Evolutionary conservation across 2,329 filamentous ascomycete genomes (phyloP).

Genomic region (Cordyceps javanica): DNA sequence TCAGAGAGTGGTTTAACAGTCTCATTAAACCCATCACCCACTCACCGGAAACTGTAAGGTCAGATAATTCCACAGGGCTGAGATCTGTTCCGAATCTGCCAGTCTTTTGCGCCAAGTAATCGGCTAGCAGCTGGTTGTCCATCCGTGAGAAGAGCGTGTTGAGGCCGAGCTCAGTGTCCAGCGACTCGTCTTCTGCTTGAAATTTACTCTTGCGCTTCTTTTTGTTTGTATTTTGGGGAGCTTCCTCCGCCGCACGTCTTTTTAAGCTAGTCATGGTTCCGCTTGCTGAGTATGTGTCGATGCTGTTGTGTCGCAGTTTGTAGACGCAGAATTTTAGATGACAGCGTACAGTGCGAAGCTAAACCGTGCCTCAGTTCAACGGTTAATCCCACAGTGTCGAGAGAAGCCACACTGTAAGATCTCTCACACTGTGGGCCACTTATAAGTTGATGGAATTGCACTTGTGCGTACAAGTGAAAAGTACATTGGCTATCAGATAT

Average conservation of each 20-base stretch:
- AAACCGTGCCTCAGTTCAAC: neutral
- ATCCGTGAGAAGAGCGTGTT: conserved; percentile 77
- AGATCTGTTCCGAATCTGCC: conserved; percentile 73
- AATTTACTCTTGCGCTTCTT: conserved; percentile 52
- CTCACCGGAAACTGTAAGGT: conserved; percentile 70
- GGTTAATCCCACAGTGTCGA: neutral
- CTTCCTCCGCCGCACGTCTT: conserved; percentile 51
- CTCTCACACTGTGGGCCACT: neutral
- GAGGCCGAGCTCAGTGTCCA: conserved; percentile 65
- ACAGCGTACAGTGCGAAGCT: conserved; percentile 5
- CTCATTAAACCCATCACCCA: neutral
- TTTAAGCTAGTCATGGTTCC: conserved; percentile 35
- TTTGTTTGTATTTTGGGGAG: conserved; percentile 39
- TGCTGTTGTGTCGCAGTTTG: neutral
- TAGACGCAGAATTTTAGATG: conserved; percentile 8
- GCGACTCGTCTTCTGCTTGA: conserved; percentile 46
- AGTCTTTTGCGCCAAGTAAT: conserved; percentile 76
- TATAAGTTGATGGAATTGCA: neutral
- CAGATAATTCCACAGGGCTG: conserved; percentile 76
- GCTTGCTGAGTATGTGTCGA: neutral
- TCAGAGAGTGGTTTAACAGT: conserved; percentile 46
- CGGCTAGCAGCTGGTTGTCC: conserved; percentile 76
- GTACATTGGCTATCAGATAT: neutral
- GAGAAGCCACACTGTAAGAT: neutral
- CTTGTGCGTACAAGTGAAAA: neutral